These are phyloP conservation scores for Phoma sp. DNA, from an alignment of 2,329 filamentous ascomycete genomes.

Conservation along the genomic window DNA sequence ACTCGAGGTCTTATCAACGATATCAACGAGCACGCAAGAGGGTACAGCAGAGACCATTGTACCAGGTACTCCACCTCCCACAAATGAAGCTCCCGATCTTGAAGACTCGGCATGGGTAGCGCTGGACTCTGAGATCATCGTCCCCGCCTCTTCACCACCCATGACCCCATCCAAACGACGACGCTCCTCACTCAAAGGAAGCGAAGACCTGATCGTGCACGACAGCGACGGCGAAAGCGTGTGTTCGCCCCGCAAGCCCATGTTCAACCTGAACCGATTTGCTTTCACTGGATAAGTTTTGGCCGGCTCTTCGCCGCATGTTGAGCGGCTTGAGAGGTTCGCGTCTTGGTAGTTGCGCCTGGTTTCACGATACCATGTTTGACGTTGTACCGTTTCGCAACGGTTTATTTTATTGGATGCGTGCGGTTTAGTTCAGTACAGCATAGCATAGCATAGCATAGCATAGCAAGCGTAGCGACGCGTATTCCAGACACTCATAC, in stretches of 20 bases:
- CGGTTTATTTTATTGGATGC: neutral
- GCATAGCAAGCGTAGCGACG: neutral
- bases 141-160: conserved; percentile 39
- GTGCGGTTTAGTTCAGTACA: neutral
- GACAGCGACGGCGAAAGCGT: conserved; percentile 52
- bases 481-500: neutral
- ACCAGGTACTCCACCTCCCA: conserved; percentile 13
- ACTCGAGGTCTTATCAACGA: conserved; percentile 3
- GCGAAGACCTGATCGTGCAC: conserved; percentile 56
- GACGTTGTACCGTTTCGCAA: neutral
- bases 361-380: conserved; percentile 3
- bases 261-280: conserved; percentile 50
- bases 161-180: conserved; percentile 28
- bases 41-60: conserved; percentile 8
- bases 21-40: neutral
- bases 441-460: conserved; percentile 13
- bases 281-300: conserved; percentile 37
- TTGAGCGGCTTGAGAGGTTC: no score
- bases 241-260: conserved; percentile 42
- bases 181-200: conserved; percentile 47
- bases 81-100: conserved; percentile 17
- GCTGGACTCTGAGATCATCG: conserved; percentile 40
- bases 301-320: no score
- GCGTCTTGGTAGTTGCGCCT: neutral
- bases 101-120: conserved; percentile 36